A percentile compares a stretch with the other conserved stretches of the same genome.
These are phyloP conservation scores for Plantago coronopus DNA, from an alignment of 305 asterid genomes.

Conservation along the genomic window DNA sequence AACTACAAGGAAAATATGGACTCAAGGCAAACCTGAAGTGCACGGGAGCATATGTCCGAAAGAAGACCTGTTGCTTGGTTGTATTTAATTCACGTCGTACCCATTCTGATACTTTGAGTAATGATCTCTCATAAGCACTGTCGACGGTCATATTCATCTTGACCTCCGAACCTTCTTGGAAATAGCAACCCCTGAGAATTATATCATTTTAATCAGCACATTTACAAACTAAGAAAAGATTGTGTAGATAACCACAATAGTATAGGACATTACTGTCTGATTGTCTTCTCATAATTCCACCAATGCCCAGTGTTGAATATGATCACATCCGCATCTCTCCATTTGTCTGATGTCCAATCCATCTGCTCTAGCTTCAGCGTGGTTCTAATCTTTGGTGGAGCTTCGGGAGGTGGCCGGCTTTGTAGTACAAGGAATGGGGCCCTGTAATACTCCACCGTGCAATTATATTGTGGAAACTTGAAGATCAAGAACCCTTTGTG, in stretches of 20 bases:
- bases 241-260: neutral
- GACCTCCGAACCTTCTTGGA: conserved; percentile 73
- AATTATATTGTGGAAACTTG: conserved; percentile 65
- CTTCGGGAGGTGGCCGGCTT: conserved; percentile 70
- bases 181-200: conserved; percentile 76
- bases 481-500: conserved; percentile 86
- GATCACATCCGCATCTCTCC: conserved; percentile 79
- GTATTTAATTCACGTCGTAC: conserved; percentile 47
- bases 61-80: conserved; percentile 65
- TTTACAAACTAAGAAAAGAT: neutral
- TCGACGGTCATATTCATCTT: conserved; percentile 69
- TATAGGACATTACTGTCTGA: conserved; percentile 52
- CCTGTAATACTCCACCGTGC: conserved; percentile 83
- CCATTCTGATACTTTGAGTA: conserved; percentile 68
- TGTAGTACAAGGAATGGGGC: conserved; percentile 90
- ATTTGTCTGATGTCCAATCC: conserved; percentile 77
- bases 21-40: conserved; percentile 66
- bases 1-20: neutral
- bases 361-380: conserved; percentile 75
- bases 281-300: conserved; percentile 95
- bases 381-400: conserved; percentile 42
- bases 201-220: conserved; percentile 22
- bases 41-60: conserved; percentile 85
- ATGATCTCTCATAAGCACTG: conserved; percentile 57
- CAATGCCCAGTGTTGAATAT: conserved; percentile 88